Percentiles rank a stretch among this genome's conserved stretches.
These are phyloP conservation scores for Apophysomyces elegans DNA, from an alignment of 371 early-diverging fungal species.

Conservation along the genomic window DNA sequence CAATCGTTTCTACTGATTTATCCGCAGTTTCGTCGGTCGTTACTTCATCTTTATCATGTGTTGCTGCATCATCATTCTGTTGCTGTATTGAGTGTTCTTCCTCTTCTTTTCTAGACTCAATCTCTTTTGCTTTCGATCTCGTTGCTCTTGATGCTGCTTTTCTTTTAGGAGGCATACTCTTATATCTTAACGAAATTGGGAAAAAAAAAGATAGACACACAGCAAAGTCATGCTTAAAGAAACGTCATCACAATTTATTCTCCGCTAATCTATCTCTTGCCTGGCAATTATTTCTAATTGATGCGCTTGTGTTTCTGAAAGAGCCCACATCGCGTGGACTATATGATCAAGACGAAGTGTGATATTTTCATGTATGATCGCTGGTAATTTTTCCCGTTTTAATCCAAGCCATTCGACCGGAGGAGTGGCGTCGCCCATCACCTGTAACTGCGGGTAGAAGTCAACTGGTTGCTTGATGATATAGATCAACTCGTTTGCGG, in stretches of 20 bases:
- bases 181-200: neutral
- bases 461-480: slow-evolving; percentile 41
- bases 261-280: too few relatives aligned
- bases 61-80: neutral
- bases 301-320: slow-evolving; percentile 18
- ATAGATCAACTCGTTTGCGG: slow-evolving; percentile 28
- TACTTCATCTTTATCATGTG: neutral
- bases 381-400: slow-evolving; percentile 58
- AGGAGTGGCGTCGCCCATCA: slow-evolving; percentile 68
- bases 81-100: neutral
- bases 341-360: slow-evolving; percentile 49
- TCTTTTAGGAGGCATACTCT: slow-evolving; percentile 20
- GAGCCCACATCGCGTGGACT: slow-evolving; percentile 26
- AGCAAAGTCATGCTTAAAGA: neutral
- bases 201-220: neutral
- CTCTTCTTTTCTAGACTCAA: neutral
- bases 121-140: neutral
- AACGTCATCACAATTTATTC: neutral
- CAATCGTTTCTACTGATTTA: neutral
- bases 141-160: slow-evolving; percentile 16
- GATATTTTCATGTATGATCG: slow-evolving; percentile 53
- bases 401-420: slow-evolving; percentile 68
- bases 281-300: neutral
- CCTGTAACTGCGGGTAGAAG: slow-evolving; percentile 56
- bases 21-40: neutral